Base-by-base conservation (phyloP, 2,329 filamentous ascomycete genomes). In the Phyllosticta citribraziliensis region DNA sequence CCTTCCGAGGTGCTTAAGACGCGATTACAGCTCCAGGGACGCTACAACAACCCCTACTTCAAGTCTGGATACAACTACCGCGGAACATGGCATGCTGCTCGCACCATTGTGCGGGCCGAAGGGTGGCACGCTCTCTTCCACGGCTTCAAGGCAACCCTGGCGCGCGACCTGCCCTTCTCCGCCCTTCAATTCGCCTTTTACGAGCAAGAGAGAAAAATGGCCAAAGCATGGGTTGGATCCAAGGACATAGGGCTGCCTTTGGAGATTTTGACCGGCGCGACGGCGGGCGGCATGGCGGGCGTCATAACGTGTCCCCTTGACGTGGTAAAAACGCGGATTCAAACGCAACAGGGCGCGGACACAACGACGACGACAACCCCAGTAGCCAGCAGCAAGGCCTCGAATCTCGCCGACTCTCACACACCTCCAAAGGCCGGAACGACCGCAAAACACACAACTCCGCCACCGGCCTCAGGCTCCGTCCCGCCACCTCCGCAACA, bases 1-100 rank as follows among this genome's bases (percentile, higher is more conserved):
- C 95, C 94, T 3, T 96, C 93, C 12, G 95, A 99, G 75, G 94
- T 99, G 5, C 82, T 99, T 67, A 99, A 99, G 75, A 99, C 94
- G n/a, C 86, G 94, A 24, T 79, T 97, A 56, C 94, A 99, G 72
- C 82, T 99, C 5, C 94, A 99, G 74, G 95, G 94, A 57, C 89
- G 90, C 63, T 88, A 91, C 77, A 96, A 97, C 75, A 99, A 99
- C 70, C 92, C 94, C 0, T 88, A 87, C 75, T 97, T 97, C 78
- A 80, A 86, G 55, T 96, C 91, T 0, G 94, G 94, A 62, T 99
- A 99, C 77, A 99, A 99, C 73, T 99, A 99, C 73, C 88, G 87
- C 67, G 87, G 86, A 52, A 96, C 90, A 1, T 74, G 86, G 58
- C 88, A 99, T 74, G 95, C 94, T 2, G 85, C 87, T 14, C 85